Base-by-base conservation (phyloP, 1,284 basidiomycete genomes). In the Malassezia nana region DNA sequence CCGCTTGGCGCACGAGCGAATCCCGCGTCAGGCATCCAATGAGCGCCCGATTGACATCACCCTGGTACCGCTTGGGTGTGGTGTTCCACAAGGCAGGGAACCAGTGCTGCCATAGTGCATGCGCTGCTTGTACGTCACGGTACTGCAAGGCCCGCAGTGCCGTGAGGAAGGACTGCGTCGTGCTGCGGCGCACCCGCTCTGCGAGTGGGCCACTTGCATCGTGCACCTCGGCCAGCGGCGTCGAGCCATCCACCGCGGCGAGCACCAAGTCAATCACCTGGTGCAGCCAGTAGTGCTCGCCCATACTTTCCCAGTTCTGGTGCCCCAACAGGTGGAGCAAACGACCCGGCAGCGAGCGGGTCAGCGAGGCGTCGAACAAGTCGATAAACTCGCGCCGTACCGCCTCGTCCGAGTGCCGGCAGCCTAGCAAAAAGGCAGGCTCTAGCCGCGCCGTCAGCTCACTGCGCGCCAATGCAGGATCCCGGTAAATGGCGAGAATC, bases 401-500 rank as follows among this genome's bases (percentile, higher is more conserved):
- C 7, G 77, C 75, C 0, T 85, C 79, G 66, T 96, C 89, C 61
- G 84, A 81, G 16, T 86, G 85, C 28, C 89, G 83, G 70, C 88
- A 92, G 4, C 94, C 94, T 25, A 96, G 79, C 32, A 98, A 78
- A 79, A 98, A 99, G 0, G 90, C 84, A 26, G 86, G 84, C 70
- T 99, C 95, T 18, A 99, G 80, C 13, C 89, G 83, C 46, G 88
- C 85, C 0, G 94, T 99, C 55, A 98, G 79, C 65, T 99, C 94
- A 55, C 89, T 94, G 46, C 91, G 83, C 18, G 87, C 83, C 32
- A 98, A 79, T 4, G 79, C 77, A 2, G 89, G 84, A 41, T 90
- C 86, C 8, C 85, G 87, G 77, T 96, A 99, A 66, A 99, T 91
- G 63, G 91, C 87, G 69, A 88, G 86, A 59, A 99, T 87, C 52